Percentiles rank a stretch among this genome's conserved stretches.
Evolutionary conservation across 1,284 basidiomycete genomes (phyloP).

Genomic region (Ganoderma multipileum): DNA sequence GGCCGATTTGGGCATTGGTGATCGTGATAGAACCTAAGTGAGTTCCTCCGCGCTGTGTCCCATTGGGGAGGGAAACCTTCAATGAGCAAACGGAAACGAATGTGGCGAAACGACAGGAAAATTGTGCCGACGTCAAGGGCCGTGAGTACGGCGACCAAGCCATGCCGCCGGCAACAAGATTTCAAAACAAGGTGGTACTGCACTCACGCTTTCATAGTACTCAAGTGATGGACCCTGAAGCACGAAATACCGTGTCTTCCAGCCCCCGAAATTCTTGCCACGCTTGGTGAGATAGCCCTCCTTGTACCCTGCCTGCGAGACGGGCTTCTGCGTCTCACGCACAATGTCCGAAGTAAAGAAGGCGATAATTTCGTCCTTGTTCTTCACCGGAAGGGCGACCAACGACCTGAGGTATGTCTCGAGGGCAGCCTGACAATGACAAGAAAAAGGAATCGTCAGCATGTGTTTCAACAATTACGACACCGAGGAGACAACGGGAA

Average conservation of each 20-base stretch:
- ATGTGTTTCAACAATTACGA: slow-evolving; percentile 6
- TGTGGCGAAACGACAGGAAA: not conserved
- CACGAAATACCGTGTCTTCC: slow-evolving; percentile 96
- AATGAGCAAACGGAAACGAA: slow-evolving; percentile 19
- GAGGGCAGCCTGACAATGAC: slow-evolving; percentile 66
- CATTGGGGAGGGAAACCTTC: slow-evolving; percentile 22
- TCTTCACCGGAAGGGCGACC: slow-evolving; percentile 83
- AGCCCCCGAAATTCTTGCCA: slow-evolving; percentile 96
- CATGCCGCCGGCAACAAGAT: slow-evolving; percentile 1
- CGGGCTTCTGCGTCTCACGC: slow-evolving; percentile 73
- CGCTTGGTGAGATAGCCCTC: slow-evolving; percentile 97
- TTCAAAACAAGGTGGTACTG: slow-evolving; percentile 14
- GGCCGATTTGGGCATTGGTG: slow-evolving; percentile 87
- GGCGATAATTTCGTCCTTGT: slow-evolving; percentile 89
- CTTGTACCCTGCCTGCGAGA: slow-evolving; percentile 85
- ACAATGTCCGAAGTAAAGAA: slow-evolving; percentile 94
- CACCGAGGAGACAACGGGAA: slow-evolving; percentile 19
- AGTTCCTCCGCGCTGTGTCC: slow-evolving; percentile 80
- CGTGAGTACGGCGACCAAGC: slow-evolving; percentile 4
- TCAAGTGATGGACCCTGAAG: slow-evolving; percentile 87
- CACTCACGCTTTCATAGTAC: slow-evolving; percentile 93
- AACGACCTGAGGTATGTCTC: slow-evolving; percentile 91
- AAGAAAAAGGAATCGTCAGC: slow-evolving; percentile 28
- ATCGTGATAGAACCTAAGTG: slow-evolving; percentile 91
- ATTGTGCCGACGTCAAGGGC: slow-evolving; percentile 10